A percentile compares a stretch with the other conserved stretches of the same genome.
Conservation (phyloP, 2,329 filamentous ascomycete species). For the Botrytis galanthina region DNA sequence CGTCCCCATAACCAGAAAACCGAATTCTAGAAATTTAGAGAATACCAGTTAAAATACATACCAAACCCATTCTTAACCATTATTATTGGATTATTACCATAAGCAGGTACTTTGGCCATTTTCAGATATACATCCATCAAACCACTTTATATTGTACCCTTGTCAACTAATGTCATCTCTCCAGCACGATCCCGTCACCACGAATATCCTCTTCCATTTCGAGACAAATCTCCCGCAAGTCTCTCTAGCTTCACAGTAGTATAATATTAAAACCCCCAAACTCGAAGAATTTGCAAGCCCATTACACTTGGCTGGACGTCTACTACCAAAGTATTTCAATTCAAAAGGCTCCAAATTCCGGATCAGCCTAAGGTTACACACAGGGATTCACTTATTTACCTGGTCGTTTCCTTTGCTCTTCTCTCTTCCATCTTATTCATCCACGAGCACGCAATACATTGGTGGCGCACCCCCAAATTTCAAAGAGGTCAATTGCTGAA, state of each 20-base stretch:
- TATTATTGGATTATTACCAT: not conserved
- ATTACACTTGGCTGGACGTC: not conserved
- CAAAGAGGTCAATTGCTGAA: conserved; percentile 14
- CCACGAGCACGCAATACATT: conserved; percentile 21
- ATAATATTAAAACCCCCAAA: not conserved
- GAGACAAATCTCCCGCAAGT: conserved; percentile 1
- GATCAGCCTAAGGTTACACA: not conserved
- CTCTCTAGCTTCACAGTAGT: conserved; percentile 6
- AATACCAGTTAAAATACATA: not conserved
- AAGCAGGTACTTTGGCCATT: not conserved
- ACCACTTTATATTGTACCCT: not conserved
- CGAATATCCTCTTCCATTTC: conserved; percentile 17
- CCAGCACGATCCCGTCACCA: conserved; percentile 7
- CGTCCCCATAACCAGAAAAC: not conserved
- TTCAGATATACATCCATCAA: not conserved
- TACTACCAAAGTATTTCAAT: not conserved
- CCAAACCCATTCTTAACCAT: not conserved
- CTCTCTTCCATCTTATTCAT: conserved; percentile 19
- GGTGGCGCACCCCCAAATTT: conserved; percentile 16
- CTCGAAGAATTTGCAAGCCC: conserved; percentile 8
- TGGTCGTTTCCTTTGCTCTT: not conserved
- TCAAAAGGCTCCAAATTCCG: not conserved
- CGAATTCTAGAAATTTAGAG: not conserved
- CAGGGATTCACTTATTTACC: conserved; percentile 7
- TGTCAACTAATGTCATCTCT: not conserved